Percentiles rank a stretch among this genome's conserved stretches.
Conservation (phyloP, 2,329 filamentous ascomycete genomes). For the Fusarium ambrosium region DNA sequence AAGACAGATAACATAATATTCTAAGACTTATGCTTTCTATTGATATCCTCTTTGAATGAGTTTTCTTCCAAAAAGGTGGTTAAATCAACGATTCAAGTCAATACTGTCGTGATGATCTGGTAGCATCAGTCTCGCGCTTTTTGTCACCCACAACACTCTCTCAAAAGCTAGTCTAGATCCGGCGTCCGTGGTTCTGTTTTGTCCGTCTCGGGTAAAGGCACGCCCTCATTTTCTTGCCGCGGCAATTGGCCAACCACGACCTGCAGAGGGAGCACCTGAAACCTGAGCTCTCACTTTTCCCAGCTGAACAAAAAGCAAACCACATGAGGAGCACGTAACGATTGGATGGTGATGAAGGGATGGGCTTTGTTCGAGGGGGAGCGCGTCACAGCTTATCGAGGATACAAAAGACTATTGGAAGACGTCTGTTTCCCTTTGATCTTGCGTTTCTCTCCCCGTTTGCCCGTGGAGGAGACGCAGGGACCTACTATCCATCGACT, state of each 20-base stretch:
- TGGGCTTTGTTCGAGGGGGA: neutral
- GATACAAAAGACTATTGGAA: slow-evolving; percentile 19
- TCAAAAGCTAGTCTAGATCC: slow-evolving; percentile 26
- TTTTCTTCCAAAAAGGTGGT: neutral
- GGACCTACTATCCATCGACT: slow-evolving; percentile 29
- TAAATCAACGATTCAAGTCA: neutral
- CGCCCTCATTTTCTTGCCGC: slow-evolving; percentile 22
- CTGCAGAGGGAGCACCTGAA: slow-evolving; percentile 30
- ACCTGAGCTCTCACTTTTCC: slow-evolving; percentile 16
- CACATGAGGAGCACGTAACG: neutral
- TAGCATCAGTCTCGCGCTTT: neutral
- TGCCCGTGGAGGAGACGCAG: slow-evolving; percentile 20
- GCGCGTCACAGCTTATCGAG: neutral
- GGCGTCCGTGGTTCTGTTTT: slow-evolving; percentile 12
- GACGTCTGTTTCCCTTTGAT: neutral
- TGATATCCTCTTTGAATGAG: neutral
- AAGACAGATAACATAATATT: neutral
- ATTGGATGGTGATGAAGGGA: slow-evolving; percentile 14
- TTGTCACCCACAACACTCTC: neutral
- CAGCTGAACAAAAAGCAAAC: slow-evolving; percentile 15
- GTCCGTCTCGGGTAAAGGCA: slow-evolving; percentile 24
- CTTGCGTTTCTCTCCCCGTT: slow-evolving; percentile 12
- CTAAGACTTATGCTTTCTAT: neutral
- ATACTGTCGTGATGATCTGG: neutral
- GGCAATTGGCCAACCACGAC: slow-evolving; percentile 24